Evolutionary conservation across 805 yeast species (phyloP), one percentile per base, ranked within the genome.

Genomic region (Lachancea kluyveri): DNA sequence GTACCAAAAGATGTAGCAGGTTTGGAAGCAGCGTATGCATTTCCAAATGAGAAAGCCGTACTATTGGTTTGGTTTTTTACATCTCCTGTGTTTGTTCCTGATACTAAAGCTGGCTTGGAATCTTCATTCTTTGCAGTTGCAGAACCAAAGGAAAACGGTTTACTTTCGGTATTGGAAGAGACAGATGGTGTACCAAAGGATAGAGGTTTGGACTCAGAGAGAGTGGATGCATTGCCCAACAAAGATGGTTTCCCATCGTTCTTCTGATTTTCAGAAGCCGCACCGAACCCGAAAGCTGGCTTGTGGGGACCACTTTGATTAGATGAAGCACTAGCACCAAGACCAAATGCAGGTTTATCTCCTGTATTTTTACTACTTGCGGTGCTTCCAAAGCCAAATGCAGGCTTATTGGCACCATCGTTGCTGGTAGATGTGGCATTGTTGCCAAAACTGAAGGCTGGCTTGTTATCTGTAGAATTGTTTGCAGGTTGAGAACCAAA

Each of bases 101-200:
- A 45, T 19, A 33, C 34, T 24, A 41, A 36, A 10, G 31, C 29
- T 17, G 50, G 26, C 8, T 35, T 29, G 15, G 39, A 30, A 25
- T 39, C 37, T 14, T 32, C 35, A 24, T 36, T 30, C n/a, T 35
- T 19, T 12, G 32, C 23, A 11, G 20, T 11, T 12, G 24, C 11
- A 3, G 31, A 19, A n/a, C 36, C 37, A 18, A 33, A 33, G 6
- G 41, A 26, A 28, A 37, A 37, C 12, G 37, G 28, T 18, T 37
- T 38, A 15, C 39, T 31, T 15, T 31, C 44, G 17, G 24, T 26
- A 6, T 24, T 21, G 10, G 14, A 24, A 18, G 13, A 21, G 6
- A 31, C 36, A 5, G 38, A 33, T 21, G 39, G 32, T 10, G 34
- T 40, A 21, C 63, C 64, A 33, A 59, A 52, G 4, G 56, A 41